Evolutionary conservation across 352 stramenopile species (phyloP).

Genomic region (Pythium chondricola): DNA sequence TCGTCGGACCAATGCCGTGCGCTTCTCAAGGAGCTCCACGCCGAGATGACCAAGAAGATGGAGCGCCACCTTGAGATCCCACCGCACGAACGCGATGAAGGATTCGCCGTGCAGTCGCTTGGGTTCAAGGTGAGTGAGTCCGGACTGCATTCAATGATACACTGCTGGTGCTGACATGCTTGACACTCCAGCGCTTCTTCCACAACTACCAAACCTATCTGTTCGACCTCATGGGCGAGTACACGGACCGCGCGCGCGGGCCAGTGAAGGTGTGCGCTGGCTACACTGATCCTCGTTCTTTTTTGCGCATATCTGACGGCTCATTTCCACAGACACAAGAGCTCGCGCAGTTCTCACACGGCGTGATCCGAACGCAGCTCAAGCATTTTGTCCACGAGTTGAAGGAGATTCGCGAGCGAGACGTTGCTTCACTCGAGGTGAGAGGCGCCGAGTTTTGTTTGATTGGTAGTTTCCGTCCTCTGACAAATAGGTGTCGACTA

Average conservation of each 20-base stretch:
- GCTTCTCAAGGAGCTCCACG: conserved; percentile 49
- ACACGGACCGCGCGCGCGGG: conserved; percentile 57
- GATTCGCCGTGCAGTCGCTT: conserved; percentile 56
- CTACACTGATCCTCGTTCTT: not conserved
- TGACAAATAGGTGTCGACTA: not conserved
- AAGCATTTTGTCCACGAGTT: conserved; percentile 45
- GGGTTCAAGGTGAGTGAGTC: conserved; percentile 53
- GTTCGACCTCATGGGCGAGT: conserved; percentile 63
- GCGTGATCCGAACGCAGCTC: conserved; percentile 45
- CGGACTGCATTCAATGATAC: not conserved
- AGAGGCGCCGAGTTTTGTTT: not conserved
- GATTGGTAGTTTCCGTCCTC: not conserved
- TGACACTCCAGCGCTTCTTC: conserved; percentile 49
- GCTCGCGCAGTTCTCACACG: conserved; percentile 57
- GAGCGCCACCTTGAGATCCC: conserved; percentile 42
- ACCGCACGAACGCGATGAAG: conserved; percentile 39
- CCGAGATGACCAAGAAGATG: conserved; percentile 49
- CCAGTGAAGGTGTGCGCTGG: conserved; percentile 38
- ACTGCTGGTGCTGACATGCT: not conserved
- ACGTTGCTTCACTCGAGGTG: conserved; percentile 25
- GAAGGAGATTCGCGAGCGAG: conserved; percentile 54
- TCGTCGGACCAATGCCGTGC: conserved; percentile 55
- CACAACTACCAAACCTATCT: conserved; percentile 62
- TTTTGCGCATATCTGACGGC: too few relatives aligned
- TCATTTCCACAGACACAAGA: conserved; percentile 41